Conservation (phyloP, 805 yeast species). For the Cyberlindnera maritima region DNA sequence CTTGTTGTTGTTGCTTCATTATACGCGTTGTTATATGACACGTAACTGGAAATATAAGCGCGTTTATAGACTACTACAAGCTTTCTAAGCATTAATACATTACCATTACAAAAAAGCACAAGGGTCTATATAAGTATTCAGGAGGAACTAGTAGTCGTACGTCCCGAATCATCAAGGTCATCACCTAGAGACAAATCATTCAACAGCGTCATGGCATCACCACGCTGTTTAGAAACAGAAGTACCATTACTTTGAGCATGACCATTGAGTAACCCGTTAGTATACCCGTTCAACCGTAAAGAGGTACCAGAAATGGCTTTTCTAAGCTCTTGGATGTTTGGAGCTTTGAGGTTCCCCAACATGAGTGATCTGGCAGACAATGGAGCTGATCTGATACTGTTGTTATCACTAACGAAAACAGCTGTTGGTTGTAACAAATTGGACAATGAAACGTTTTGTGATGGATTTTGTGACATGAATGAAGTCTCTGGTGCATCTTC, state of each 20-base stretch:
- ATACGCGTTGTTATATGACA: no score
- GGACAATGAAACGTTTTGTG: conserved; percentile 20
- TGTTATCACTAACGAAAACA: conserved; percentile 13
- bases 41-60: no score
- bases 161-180: conserved; percentile 16
- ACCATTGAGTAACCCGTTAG: not conserved
- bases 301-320: conserved; percentile 25
- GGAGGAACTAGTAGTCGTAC: no score
- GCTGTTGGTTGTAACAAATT: conserved; percentile 18
- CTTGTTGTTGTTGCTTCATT: no score
- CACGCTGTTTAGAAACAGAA: conserved; percentile 16
- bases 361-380: conserved; percentile 27
- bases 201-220: conserved; percentile 24
- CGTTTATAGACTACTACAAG: no score
- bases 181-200: conserved; percentile 21
- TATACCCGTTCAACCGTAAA: not conserved
- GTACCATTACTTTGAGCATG: not conserved
- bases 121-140: no score
- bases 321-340: conserved; percentile 27
- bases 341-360: conserved; percentile 22
- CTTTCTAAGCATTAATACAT: no score
- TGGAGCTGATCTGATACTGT: conserved; percentile 28
- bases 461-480: conserved; percentile 15
- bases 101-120: not conserved
- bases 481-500: conserved; percentile 16